phyloP scores from a whole-genome alignment of 176 grass and related monocot species.

The Hyparrhenia diplandra region DNA sequence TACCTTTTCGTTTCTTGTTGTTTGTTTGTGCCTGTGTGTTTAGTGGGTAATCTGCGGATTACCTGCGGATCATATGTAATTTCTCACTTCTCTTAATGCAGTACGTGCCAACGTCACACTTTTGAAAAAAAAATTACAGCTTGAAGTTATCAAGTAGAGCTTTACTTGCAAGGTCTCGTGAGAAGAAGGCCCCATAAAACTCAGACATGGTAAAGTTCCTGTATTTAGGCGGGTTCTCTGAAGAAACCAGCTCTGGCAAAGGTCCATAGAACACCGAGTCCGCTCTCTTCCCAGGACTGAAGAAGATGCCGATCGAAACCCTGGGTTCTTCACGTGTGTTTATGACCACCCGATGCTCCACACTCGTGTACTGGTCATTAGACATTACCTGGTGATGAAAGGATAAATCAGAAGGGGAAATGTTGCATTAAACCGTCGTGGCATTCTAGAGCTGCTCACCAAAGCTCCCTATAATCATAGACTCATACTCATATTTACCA shows the following conservation, averaged over 20 bases:
- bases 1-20: no score
- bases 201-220: constrained; percentile 57
- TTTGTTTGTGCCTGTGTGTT: no score
- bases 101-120: no score
- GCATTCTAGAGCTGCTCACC: background rate
- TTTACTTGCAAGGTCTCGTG: constrained; percentile 60
- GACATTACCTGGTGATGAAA: constrained; percentile 58
- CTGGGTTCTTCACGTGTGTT: constrained; percentile 50
- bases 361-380: constrained; percentile 65
- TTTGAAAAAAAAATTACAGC: no score
- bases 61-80: no score
- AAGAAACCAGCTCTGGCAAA: constrained; percentile 45
- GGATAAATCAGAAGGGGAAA: background rate
- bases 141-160: constrained; percentile 60
- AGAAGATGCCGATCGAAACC: constrained; percentile 61
- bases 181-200: constrained; percentile 55
- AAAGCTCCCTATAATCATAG: background rate
- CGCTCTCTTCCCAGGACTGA: constrained; percentile 50
- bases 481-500: background rate
- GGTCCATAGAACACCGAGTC: constrained; percentile 57
- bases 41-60: no score
- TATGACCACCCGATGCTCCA: constrained; percentile 63
- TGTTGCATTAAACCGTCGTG: background rate
- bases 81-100: no score
- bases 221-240: constrained; percentile 44